Evolutionary conservation across 2,329 filamentous ascomycete genomes (phyloP), one percentile per base, ranked within the genome.

Genomic region (Penicillium psychrosexuale): DNA sequence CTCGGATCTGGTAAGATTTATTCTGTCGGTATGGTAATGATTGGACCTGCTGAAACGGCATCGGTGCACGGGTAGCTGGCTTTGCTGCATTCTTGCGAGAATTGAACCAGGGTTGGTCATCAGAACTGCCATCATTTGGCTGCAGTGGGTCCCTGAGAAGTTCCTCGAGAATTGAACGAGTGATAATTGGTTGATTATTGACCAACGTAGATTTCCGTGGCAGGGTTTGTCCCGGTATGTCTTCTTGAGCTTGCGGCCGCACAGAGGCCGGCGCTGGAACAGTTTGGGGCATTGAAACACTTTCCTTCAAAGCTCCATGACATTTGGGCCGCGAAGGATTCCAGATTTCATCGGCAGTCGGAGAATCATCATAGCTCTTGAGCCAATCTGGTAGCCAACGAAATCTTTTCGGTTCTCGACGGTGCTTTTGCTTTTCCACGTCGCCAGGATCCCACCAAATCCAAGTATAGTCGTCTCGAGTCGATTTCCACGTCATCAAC

Each of bases 361-460:
- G 51, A 36, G 51, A 61, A 2, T 66, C 61, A 2, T 66, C 63
- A 56, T 69, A 68, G 53, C 65, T 68, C 43, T 59, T 60, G 19
- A 70, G 28, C 38, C 59, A 69, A 11, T 58, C 56, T 5, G 67
- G 68, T 28, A 73, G 13, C 61, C 66, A 67, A 31, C 57, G 54
- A 40, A 66, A 37, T 4, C 33, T 30, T 31, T 42, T 60, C 47
- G 50, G 58, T 22, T 62, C 55, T 31, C 58, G 47, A 2, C 55
- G 55, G 38, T 66, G 66, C 40, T 57, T 58, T 43, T 66, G 46
- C 24, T 57, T 49, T 27, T 63, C 66, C 38, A 64, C 60, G 22
- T 69, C 62, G 1, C 61, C 63, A 11, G 71, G 71, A 60, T 75
- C 70, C 74, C 74, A 75, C 73, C 73, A 76, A 12, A 74, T 63